Base-by-base conservation (phyloP, 1,139 yeast species). In the Lodderomyces jiufengensis region DNA sequence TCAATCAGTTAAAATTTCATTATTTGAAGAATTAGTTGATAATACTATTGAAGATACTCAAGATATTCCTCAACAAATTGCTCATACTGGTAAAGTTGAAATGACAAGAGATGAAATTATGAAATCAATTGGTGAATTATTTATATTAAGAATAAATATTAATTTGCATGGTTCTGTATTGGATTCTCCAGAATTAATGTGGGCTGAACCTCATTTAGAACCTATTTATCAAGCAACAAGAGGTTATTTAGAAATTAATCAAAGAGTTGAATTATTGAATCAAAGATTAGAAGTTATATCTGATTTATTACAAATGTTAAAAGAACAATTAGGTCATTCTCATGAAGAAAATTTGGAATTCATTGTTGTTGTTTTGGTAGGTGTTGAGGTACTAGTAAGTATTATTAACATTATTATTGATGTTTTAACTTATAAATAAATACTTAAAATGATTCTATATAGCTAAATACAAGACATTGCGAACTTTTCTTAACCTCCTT, bases 191-290 rank as follows among this genome's bases (percentile, higher is more conserved):
- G 97, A 92, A 57, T 76, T 92, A 40, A 88, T 92, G 96, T 92
- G 98, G 98, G 81, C 96, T 0, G 97, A 92, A 54, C 98, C 98
- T 1, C 96, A 90, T 52, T 67, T 92, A 41, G 97, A 92, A 56
- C 98, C 98, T 1, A 88, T 90, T 38, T 92, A 92, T 59, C 97
- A 88, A 57, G 97, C 97, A 0, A 86, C 95, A 2, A 76, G 97
- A 54, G 96, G 97, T 0, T 92, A 92, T 56, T 63, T 90, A 46
- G 97, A 90, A 53, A 90, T 92, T 48, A 88, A 88, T 56, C 97
- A 90, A 61, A 69, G 98, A 35, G 97, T 88, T 1, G 84, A 87
- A 27, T 64, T 92, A 37, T 66, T 92, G 40, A 92, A 92, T 54
- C 97, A 94, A 54, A 72, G 98, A 43, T 65, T 92, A 30, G 97